These are phyloP conservation scores for Cantharellus anzutake DNA, from an alignment of 768 basidiomycete species.

Conservation along the genomic window DNA sequence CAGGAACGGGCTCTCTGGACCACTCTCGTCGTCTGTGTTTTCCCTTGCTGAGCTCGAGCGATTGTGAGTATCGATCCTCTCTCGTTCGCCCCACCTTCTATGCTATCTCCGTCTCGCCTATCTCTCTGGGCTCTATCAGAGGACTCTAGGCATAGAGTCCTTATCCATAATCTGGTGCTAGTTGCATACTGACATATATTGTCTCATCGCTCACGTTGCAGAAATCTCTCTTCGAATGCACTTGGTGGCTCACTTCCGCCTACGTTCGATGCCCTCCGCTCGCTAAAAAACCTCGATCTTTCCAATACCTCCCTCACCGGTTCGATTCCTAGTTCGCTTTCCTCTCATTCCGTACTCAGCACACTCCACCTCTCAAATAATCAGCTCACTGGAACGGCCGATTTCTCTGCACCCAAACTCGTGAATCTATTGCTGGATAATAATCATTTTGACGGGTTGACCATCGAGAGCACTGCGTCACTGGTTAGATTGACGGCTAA, in stretches of 20 bases:
- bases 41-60: neutral
- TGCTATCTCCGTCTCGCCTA: too few species aligned
- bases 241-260: conserved; percentile 1
- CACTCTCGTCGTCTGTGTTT: neutral
- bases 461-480: neutral
- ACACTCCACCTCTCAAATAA: conserved; percentile 1
- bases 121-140: too few species aligned
- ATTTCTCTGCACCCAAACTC: conserved; percentile 1
- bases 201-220: neutral
- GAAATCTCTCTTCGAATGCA: conserved; percentile 1
- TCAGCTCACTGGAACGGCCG: neutral
- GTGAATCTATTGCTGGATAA: neutral
- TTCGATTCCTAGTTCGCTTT: neutral
- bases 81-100: neutral
- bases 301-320: neutral
- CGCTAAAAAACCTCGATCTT: neutral
- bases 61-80: conserved; percentile 1
- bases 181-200: neutral
- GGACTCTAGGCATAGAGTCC: too few species aligned
- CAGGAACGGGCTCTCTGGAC: conserved; percentile 1
- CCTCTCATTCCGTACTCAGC: neutral
- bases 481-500: neutral
- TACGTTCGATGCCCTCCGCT: neutral
- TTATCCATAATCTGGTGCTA: too few species aligned
- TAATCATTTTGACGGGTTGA: neutral